Conservation (phyloP, 768 basidiomycete genomes). For the Tulasnella sp. region DNA sequence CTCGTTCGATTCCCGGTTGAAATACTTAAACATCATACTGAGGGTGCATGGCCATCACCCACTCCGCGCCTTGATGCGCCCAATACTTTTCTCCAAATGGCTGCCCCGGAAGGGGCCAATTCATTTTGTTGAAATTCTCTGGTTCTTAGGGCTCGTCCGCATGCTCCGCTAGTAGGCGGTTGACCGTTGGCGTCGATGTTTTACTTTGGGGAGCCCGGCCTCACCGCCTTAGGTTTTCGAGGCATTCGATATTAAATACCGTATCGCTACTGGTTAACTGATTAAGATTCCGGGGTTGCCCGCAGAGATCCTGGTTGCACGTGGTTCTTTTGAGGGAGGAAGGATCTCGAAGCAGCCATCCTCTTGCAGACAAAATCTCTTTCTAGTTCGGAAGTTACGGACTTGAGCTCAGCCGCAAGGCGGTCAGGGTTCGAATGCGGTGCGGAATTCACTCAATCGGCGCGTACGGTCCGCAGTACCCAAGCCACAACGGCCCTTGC, state of each 20-base stretch:
- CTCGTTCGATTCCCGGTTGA: background rate
- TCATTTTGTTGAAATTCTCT: background rate
- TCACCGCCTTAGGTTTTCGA: background rate
- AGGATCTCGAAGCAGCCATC: background rate
- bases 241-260: background rate
- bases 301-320: background rate
- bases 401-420: background rate
- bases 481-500: no score
- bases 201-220: no score
- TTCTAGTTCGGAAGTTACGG: background rate
- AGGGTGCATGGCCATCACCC: background rate
- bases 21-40: background rate
- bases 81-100: background rate
- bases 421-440: background rate
- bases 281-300: background rate
- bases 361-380: background rate
- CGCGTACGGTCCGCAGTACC: no score
- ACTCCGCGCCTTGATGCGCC: background rate
- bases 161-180: no score
- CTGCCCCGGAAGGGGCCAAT: background rate
- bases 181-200: no score
- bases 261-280: background rate
- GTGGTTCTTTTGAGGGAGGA: background rate
- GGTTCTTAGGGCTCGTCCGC: no score
- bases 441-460: background rate